Evolutionary conservation across 2,329 filamentous ascomycete species (phyloP), one percentile per base, ranked within the genome.

Genomic region (Scytalidium lignicola): DNA sequence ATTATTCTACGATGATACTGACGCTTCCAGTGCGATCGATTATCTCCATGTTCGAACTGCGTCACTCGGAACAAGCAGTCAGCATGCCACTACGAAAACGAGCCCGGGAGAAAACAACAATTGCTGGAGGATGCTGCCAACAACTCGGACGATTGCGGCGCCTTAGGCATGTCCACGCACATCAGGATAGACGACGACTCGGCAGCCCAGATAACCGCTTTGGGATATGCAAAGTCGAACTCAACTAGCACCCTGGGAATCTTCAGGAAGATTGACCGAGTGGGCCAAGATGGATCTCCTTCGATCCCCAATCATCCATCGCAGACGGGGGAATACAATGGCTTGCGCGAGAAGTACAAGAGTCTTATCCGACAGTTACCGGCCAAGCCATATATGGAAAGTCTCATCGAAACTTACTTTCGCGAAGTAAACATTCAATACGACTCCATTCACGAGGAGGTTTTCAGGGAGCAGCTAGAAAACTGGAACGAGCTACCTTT

Each of bases 381-480:
- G 0, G 71, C 78, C 5, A 72, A 73, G 50, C 66, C 66, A 20
- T 76, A 77, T 58, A 72, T 82, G 44, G 77, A 81, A 54, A 71
- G 73, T 53, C 74, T 84, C 8, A 66, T 79, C 13, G 67, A 68
- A 13, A 68, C 79, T 8, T 85, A 76, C 61, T 76, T 84, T 51
- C 60, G 62, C n/a, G 71, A 80, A 47, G 73, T 81, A 59, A 83
- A 83, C 61, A 79, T 74, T 70, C 74, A 79, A 49, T 83, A 84
- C 62, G 75, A 71, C 55, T 65, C 71, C 22, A 63, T 85, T 8
- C 80, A 85, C 54, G 69, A 74, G 45, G 71, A 72, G 19, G 62
- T 76, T 6, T 80, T 83, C 52, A 60, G 69, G 45, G 62, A 66
- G 21, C 74, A 80, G 53, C 70, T 83, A 39, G 65, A 70, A 1